Base-by-base conservation (phyloP, 768 basidiomycete species). In the Dentipellis sp. region DNA sequence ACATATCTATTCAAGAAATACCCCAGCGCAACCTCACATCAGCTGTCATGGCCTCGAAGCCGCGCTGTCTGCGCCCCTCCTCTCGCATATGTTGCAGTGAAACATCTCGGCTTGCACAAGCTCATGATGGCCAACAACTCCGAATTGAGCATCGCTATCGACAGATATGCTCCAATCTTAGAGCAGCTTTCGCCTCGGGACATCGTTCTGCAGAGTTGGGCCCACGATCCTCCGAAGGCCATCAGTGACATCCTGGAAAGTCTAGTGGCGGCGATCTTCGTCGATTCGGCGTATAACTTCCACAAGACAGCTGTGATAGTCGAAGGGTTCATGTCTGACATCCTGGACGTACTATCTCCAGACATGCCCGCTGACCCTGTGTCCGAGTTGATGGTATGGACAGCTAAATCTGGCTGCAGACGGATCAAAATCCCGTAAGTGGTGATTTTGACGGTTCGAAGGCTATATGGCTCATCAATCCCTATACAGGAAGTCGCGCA, bases 231-330 rank as follows among this genome's bases (percentile, higher is more conserved):
- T 9, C 91, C 93, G 0, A 95, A 95, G 69, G 84, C 80, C 6
- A 70, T 92, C 35, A 86, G 88, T 55, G 93, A 95, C 64, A 79
- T 91, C 4, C 76, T 94, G 53, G 93, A 95, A 69, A 88, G 91
- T 53, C 70, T 94, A 5, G 72, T 93, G 36, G 93, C 91, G 1
- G 91, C 90, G 2, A 74, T 95, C 17, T 78, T 95, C 29, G 78
- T 94, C 45, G 93, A 95, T 69, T 80, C 82, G 4, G 82, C 78
- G 4, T 90, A 85, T 64, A 71, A 90, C 59, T 83, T 88, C 58
- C 88, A 91, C 52, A 79, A 74, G 57, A 81, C 83, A 3, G 78
- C 78, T 14, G 72, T 72, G 0, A 74, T 91, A 16, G 76, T 84
- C 19, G 80, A 85, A 66, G 60, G 72, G 46, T 70, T 83, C 19